These are phyloP conservation scores for Arthrobotrys sinensis DNA, from an alignment of 2,329 filamentous ascomycete genomes.

Conservation along the genomic window DNA sequence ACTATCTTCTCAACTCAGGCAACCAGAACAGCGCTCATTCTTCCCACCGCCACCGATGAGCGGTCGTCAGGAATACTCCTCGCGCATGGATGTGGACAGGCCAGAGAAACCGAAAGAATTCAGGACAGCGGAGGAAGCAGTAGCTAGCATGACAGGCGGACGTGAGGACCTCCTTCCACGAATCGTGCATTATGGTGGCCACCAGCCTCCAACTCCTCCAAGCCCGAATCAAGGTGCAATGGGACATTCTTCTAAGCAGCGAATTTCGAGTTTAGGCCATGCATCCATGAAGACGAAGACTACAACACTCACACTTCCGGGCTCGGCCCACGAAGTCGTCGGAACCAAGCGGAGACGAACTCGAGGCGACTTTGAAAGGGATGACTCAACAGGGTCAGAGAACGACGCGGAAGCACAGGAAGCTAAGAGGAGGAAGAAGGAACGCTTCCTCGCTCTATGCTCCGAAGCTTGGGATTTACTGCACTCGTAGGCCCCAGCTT, in stretches of 20 bases:
- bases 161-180: slow-evolving; percentile 92
- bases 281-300: slow-evolving; percentile 68
- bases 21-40: slow-evolving; percentile 62
- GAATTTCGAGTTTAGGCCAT: slow-evolving; percentile 63
- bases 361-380: slow-evolving; percentile 94
- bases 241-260: slow-evolving; percentile 65
- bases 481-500: slow-evolving; percentile 74
- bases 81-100: slow-evolving; percentile 68
- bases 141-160: slow-evolving; percentile 90
- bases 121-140: slow-evolving; percentile 94
- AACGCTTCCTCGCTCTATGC: slow-evolving; percentile 90
- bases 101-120: slow-evolving; percentile 83
- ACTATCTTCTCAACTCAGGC: slow-evolving; percentile 59
- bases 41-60: slow-evolving; percentile 64
- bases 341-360: slow-evolving; percentile 75
- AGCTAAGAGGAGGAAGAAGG: slow-evolving; percentile 86
- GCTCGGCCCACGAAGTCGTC: slow-evolving; percentile 63
- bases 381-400: slow-evolving; percentile 72
- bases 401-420: slow-evolving; percentile 75
- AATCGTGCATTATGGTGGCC: slow-evolving; percentile 93
- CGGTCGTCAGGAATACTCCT: slow-evolving; percentile 77
- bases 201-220: slow-evolving; percentile 92
- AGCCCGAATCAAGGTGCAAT: slow-evolving; percentile 72
- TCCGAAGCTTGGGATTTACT: slow-evolving; percentile 96
- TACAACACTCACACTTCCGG: slow-evolving; percentile 65